These are phyloP conservation scores for Heliophila coronopifolia DNA, from an alignment of 441 rosid species.

Conservation along the genomic window DNA sequence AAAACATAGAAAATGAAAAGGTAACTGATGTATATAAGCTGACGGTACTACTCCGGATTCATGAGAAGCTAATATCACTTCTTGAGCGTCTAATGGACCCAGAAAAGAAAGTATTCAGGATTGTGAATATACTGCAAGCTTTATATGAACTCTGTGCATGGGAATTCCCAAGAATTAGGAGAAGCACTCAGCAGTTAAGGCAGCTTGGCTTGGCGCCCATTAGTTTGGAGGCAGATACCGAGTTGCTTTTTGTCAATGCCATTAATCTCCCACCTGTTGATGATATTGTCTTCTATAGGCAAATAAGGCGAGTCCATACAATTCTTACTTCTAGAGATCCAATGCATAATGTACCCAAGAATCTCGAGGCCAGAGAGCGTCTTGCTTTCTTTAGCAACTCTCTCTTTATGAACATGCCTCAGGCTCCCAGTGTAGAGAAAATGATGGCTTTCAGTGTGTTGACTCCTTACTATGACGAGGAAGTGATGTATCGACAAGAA, in stretches of 20 bases:
- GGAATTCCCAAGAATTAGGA: conserved; percentile 44
- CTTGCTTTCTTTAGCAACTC: conserved; percentile 66
- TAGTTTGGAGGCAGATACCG: conserved; percentile 28
- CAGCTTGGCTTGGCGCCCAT: conserved; percentile 49
- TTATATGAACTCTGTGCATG: conserved; percentile 47
- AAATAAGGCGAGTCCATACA: conserved; percentile 52
- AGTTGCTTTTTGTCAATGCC: conserved; percentile 52
- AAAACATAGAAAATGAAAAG: conserved; percentile 34
- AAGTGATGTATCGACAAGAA: conserved; percentile 79
- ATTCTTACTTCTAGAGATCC: conserved; percentile 57
- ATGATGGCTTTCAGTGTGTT: conserved; percentile 85
- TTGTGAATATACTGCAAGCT: conserved; percentile 55
- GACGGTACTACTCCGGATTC: conserved; percentile 39
- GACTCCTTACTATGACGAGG: conserved; percentile 97
- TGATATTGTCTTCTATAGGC: conserved; percentile 44
- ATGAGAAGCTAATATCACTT: conserved; percentile 40
- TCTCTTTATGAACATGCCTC: conserved; percentile 64
- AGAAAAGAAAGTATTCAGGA: conserved; percentile 39
- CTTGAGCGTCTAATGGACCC: conserved; percentile 49
- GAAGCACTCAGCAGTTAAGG: conserved; percentile 31
- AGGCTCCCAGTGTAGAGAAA: conserved; percentile 56
- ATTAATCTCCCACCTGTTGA: conserved; percentile 39
- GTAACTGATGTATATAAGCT: conserved; percentile 37
- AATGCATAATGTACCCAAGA: conserved; percentile 53
- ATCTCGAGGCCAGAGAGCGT: conserved; percentile 58